Evolutionary conservation across 805 yeast genomes (phyloP).

Genomic region (Torulaspora quercuum): DNA sequence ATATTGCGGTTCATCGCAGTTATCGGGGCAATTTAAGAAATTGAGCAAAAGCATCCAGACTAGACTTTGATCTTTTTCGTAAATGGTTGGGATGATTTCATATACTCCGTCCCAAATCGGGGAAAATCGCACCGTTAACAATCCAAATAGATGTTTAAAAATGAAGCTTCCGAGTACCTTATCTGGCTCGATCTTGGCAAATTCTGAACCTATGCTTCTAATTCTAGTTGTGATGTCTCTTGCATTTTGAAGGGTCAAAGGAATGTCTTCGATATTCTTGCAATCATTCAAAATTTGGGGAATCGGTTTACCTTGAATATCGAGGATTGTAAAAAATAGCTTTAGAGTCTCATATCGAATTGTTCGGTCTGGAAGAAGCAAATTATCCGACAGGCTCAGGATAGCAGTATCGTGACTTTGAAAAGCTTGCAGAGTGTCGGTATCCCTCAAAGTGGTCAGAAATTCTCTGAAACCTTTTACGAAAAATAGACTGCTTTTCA

Average conservation of each 20-base stretch:
- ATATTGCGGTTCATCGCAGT: slow-evolving; percentile 20
- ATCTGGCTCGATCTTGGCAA: slow-evolving; percentile 33
- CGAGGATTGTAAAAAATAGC: slow-evolving; percentile 39
- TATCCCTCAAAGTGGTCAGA: slow-evolving; percentile 10
- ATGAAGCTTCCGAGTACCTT: slow-evolving; percentile 31
- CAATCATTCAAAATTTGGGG: slow-evolving; percentile 49
- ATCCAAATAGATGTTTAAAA: slow-evolving; percentile 59
- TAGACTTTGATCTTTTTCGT: slow-evolving; percentile 39
- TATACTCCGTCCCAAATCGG: slow-evolving; percentile 81
- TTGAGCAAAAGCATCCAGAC: slow-evolving; percentile 55
- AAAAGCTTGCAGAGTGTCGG: background rate
- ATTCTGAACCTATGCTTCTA: slow-evolving; percentile 52
- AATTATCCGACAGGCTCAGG: slow-evolving; percentile 33
- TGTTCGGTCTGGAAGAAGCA: slow-evolving; percentile 48
- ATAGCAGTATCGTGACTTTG: slow-evolving; percentile 4
- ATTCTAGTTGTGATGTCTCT: slow-evolving; percentile 72
- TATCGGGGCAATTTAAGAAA: slow-evolving; percentile 34
- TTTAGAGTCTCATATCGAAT: slow-evolving; percentile 51
- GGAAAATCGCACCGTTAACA: slow-evolving; percentile 68
- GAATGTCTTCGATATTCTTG: slow-evolving; percentile 64
- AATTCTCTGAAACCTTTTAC: slow-evolving; percentile 36
- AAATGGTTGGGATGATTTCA: slow-evolving; percentile 53
- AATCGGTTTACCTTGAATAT: slow-evolving; percentile 28
- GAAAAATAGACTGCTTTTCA: slow-evolving; percentile 39
- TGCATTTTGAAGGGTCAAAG: slow-evolving; percentile 62